A percentile compares a stretch with the other conserved stretches of the same genome.
phyloP scores from a whole-genome alignment of 495 filamentous ascomycete genomes.

The Alectoria sarmentosa region DNA sequence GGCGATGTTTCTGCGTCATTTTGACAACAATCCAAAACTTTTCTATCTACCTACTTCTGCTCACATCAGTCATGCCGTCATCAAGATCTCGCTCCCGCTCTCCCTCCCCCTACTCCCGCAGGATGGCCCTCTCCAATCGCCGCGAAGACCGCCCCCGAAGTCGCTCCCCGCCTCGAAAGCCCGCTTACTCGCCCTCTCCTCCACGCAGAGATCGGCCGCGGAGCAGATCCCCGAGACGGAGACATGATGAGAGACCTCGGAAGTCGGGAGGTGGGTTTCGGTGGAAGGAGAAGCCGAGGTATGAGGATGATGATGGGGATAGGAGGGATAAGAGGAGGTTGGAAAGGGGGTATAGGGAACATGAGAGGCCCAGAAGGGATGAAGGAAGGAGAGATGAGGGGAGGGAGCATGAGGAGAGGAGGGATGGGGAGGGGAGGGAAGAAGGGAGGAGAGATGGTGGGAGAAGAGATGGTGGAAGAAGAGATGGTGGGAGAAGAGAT shows the following conservation, averaged over 20 bases:
- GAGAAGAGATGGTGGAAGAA: constrained; percentile 24
- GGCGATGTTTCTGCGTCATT: neutral
- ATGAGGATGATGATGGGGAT: constrained; percentile 39
- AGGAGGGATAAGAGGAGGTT: constrained; percentile 28
- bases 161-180: constrained; percentile 31
- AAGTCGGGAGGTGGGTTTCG: constrained; percentile 45
- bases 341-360: constrained; percentile 51
- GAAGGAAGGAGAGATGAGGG: constrained; percentile 24
- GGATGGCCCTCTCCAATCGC: constrained; percentile 12
- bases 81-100: constrained; percentile 15
- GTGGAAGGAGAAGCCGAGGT: constrained; percentile 57
- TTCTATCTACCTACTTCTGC: no score
- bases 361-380: no score
- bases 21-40: no score
- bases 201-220: constrained; percentile 5
- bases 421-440: constrained; percentile 16
- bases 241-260: constrained; percentile 24
- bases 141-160: constrained; percentile 26
- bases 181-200: constrained; percentile 18
- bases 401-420: constrained; percentile 24
- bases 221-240: constrained; percentile 26
- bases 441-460: constrained; percentile 24
- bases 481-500: constrained; percentile 15
- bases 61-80: neutral
- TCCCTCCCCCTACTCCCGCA: constrained; percentile 16